Percentiles rank a stretch among this genome's conserved stretches.
These are phyloP conservation scores for Bretziella fagacearum DNA, from an alignment of 2,329 filamentous ascomycete genomes.

Conservation along the genomic window DNA sequence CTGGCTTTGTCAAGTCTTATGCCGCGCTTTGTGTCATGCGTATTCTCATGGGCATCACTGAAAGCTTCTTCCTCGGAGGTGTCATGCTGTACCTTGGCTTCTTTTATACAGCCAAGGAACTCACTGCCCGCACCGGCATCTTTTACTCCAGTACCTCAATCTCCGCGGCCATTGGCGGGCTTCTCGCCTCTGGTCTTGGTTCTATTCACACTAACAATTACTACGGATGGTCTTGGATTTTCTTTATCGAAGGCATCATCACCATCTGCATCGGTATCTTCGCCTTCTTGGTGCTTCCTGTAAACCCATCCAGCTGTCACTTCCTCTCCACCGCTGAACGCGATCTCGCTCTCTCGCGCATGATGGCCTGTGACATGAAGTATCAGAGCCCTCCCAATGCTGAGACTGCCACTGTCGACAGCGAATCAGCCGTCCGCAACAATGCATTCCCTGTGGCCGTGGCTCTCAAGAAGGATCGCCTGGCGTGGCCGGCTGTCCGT, in stretches of 20 bases:
- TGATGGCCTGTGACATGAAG: slow-evolving; percentile 14
- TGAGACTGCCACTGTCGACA: not conserved
- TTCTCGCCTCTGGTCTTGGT: slow-evolving; percentile 28
- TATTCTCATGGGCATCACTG: slow-evolving; percentile 17
- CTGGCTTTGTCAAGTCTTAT: slow-evolving; percentile 17
- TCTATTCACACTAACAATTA: slow-evolving; percentile 23
- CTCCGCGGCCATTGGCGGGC: slow-evolving; percentile 44
- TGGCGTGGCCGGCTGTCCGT: slow-evolving; percentile 7
- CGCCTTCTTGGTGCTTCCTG: slow-evolving; percentile 24
- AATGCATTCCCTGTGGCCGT: not conserved
- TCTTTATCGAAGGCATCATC: slow-evolving; percentile 26
- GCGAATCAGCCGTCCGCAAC: not conserved
- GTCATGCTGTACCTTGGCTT: slow-evolving; percentile 19
- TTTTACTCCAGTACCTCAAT: slow-evolving; percentile 44
- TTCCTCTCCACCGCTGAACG: slow-evolving; percentile 27
- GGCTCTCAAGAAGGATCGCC: slow-evolving; percentile 3
- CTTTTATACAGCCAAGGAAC: slow-evolving; percentile 18
- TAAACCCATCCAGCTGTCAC: slow-evolving; percentile 23
- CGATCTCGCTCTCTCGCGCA: slow-evolving; percentile 21
- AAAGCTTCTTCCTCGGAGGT: slow-evolving; percentile 18
- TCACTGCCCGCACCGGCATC: slow-evolving; percentile 17
- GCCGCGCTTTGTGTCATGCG: slow-evolving; percentile 17
- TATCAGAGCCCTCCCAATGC: not conserved
- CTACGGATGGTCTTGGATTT: slow-evolving; percentile 30
- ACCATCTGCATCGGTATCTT: slow-evolving; percentile 22